phyloP scores from a whole-genome alignment of 495 filamentous ascomycete species.

The Cercophora scortea region DNA sequence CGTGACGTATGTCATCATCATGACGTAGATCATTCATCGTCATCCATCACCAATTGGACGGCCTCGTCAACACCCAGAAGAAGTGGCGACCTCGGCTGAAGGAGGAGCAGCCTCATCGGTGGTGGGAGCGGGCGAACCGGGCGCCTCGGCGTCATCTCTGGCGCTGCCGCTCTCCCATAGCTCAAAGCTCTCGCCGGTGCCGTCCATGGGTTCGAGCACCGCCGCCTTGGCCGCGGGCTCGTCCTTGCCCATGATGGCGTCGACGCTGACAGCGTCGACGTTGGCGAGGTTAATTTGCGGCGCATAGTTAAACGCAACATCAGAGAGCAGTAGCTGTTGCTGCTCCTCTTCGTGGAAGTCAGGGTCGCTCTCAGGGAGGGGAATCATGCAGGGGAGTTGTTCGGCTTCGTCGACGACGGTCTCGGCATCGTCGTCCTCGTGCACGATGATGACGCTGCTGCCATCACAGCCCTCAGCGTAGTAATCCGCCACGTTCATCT shows the following conservation, averaged over 20 bases:
- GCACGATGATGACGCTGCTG: constrained; percentile 49
- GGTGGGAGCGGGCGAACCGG: constrained; percentile 13
- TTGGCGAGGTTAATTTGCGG: constrained; percentile 25
- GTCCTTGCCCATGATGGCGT: constrained; percentile 42
- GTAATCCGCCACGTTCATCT: constrained; percentile 65
- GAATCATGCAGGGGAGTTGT: not conserved
- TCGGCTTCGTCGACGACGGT: constrained; percentile 10
- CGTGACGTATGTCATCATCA: too few relatives aligned
- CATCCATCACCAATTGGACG: too few relatives aligned
- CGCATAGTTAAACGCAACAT: constrained; percentile 17
- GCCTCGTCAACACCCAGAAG: too few relatives aligned
- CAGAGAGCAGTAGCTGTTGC: not conserved
- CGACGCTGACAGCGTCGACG: constrained; percentile 22
- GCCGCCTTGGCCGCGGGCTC: constrained; percentile 31
- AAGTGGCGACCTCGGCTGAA: too few relatives aligned
- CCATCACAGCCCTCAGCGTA: constrained; percentile 62
- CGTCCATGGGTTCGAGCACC: constrained; percentile 42
- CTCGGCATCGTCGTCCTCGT: constrained; percentile 47
- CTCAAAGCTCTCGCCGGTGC: constrained; percentile 47
- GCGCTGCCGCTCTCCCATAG: constrained; percentile 60
- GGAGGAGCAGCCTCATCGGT: too few relatives aligned
- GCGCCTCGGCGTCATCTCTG: constrained; percentile 36
- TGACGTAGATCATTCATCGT: too few relatives aligned
- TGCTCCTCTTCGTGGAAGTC: constrained; percentile 8
- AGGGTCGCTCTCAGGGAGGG: not conserved